Conservation (phyloP, 139 green algal genomes). For the Tetradesmus obliquus region DNA sequence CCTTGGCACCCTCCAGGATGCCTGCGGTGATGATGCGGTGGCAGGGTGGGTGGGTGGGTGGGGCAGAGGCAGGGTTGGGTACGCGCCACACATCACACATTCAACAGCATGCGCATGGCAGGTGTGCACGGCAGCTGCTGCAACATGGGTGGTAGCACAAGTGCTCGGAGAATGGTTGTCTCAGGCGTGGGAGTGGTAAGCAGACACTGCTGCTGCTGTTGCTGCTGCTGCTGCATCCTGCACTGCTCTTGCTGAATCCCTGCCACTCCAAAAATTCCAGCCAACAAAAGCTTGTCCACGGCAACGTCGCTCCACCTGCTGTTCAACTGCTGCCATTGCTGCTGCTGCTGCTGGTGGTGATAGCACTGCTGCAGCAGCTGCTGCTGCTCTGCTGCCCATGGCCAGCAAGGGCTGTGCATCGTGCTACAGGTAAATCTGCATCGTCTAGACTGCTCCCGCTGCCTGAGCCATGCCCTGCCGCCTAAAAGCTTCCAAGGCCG, state of each 20-base stretch:
- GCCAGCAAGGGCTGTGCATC: too few species aligned
- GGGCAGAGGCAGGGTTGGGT: background rate
- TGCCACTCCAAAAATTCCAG: too few species aligned
- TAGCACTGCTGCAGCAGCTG: background rate
- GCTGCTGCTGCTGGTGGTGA: background rate
- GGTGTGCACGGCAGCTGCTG: background rate
- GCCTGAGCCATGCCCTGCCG: background rate
- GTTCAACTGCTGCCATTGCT: background rate
- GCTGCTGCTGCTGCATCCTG: too few species aligned
- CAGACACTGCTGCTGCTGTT: background rate
- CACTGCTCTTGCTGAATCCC: too few species aligned
- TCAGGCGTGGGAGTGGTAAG: too few species aligned
- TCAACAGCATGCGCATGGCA: background rate
- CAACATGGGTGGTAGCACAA: background rate
- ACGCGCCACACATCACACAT: background rate
- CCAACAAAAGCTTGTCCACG: too few species aligned
- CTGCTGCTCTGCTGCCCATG: too few species aligned
- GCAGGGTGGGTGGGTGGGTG: background rate
- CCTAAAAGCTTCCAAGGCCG: background rate
- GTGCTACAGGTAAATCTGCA: too few species aligned
- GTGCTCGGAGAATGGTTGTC: too few species aligned
- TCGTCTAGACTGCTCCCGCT: background rate
- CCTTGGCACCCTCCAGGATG: slow-evolving; percentile 82
- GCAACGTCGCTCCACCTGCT: background rate
- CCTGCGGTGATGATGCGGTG: slow-evolving; percentile 31